These are phyloP conservation scores for Rhynchospora pubera DNA, from an alignment of 176 grass and related monocot species.

Conservation along the genomic window DNA sequence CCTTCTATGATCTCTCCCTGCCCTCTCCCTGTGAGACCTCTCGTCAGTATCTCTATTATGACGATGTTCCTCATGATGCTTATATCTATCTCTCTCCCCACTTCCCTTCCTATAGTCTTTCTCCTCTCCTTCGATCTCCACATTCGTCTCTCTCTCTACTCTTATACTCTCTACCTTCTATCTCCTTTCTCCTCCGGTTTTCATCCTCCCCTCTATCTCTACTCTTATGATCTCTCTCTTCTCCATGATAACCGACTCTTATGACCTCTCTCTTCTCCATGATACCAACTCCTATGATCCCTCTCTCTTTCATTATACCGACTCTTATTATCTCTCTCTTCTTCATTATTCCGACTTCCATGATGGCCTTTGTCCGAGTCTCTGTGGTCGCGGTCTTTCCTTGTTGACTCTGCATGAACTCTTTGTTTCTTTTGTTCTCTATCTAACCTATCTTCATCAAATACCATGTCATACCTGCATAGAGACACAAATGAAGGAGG, in stretches of 20 bases:
- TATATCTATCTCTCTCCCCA: slow-evolving; percentile 30
- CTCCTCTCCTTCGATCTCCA: slow-evolving; percentile 8
- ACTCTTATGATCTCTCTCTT: slow-evolving; percentile 22
- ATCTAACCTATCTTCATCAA: slow-evolving; percentile 49
- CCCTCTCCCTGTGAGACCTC: slow-evolving; percentile 33
- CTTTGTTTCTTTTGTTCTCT: slow-evolving; percentile 41
- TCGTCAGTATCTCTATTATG: slow-evolving; percentile 34
- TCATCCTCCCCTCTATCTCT: slow-evolving; percentile 32
- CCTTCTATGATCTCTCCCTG: slow-evolving; percentile 29
- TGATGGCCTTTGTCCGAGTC: slow-evolving; percentile 19
- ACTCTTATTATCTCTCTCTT: not conserved
- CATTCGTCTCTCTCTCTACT: slow-evolving; percentile 32
- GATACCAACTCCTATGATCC: slow-evolving; percentile 15
- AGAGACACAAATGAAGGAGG: not conserved
- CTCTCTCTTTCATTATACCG: not conserved
- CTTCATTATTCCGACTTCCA: slow-evolving; percentile 26
- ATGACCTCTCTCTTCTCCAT: slow-evolving; percentile 24
- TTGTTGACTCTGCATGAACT: slow-evolving; percentile 28
- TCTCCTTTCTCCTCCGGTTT: slow-evolving; percentile 27
- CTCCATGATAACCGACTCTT: slow-evolving; percentile 36
- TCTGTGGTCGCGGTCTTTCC: slow-evolving; percentile 19
- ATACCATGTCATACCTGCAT: slow-evolving; percentile 80
- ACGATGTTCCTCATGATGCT: slow-evolving; percentile 22
- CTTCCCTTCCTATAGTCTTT: slow-evolving; percentile 25
- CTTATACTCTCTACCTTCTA: slow-evolving; percentile 10